phyloP scores from a whole-genome alignment of 306 rosid species.

The Medicago arabica region DNA sequence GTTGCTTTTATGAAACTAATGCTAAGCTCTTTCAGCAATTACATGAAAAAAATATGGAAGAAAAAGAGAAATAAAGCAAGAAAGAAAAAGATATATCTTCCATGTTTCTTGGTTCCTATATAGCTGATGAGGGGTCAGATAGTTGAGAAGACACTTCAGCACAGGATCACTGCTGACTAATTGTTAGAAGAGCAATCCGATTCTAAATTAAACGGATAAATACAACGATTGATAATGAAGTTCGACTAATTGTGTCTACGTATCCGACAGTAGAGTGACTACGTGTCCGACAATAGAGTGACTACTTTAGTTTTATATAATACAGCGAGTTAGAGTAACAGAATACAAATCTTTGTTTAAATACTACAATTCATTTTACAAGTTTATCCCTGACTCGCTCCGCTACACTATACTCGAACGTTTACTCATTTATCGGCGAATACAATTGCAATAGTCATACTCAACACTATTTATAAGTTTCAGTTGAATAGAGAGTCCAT shows the following conservation, averaged over 20 bases:
- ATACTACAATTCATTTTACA: background rate
- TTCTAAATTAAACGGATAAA: background rate
- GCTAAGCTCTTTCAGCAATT: slow-evolving; percentile 38
- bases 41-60: slow-evolving; percentile 36
- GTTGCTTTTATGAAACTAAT: slow-evolving; percentile 46
- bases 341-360: background rate
- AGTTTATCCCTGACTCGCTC: background rate
- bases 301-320: background rate
- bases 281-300: background rate
- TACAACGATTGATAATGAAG: background rate
- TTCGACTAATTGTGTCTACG: background rate
- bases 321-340: background rate
- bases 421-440: too few species aligned
- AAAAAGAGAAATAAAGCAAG: slow-evolving; percentile 30
- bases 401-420: background rate
- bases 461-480: too few species aligned
- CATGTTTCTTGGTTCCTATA: slow-evolving; percentile 44
- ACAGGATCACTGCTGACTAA: background rate
- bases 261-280: background rate
- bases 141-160: slow-evolving; percentile 40
- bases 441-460: too few species aligned
- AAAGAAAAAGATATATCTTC: slow-evolving; percentile 42
- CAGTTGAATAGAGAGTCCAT: background rate
- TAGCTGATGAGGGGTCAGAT: slow-evolving; percentile 40
- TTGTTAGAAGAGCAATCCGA: background rate